Base-by-base conservation (phyloP, 2,329 filamentous ascomycete species). In the Bipolaris victoriae region DNA sequence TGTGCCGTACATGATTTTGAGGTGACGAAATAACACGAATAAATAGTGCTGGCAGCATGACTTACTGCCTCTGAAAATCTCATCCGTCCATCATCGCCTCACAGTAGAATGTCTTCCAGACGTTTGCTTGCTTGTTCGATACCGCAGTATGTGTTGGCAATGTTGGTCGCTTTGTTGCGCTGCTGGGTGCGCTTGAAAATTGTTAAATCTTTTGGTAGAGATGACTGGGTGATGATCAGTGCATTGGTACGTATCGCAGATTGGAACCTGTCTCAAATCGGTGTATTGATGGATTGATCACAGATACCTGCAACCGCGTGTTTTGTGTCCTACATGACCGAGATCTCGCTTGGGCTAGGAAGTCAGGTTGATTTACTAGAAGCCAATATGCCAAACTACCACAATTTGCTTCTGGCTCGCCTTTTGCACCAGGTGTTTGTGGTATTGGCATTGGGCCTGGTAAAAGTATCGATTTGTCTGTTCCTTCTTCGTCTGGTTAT, bases 381-480 rank as follows among this genome's bases (percentile, higher is more conserved):
- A 6, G 49, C 60, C 24, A 58, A 70, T 2, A 52, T 55, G 1
- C 26, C 63, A 1, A 76, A 79, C 43, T 71, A 75, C 13, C 63
- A 65, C 15, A 63, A 67, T 1, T 78, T 81, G 49, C 61, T 71
- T 1, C 79, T 81, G 41, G 77, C 79, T 39, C 73, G 76, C 4
- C 70, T 69, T 41, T 76, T 79, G 46, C 80, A 84, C 57, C 77
- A 78, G 7, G 69, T 85, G 46, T 69, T 82, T 41, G 74, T 81
- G 20, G 79, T 82, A 63, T 62, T 79, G 6, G 81, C 77, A 0
- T 76, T 81, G 3, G 75, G 77, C 10, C 63, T 77, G 1, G 78
- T 82, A 57, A 83, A 83, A 63, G 74, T 83, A 9, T 82, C 81
- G 0, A 76, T 82, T 26, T 78, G 75, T 1, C 73, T 80, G 29